A percentile compares a stretch with the other conserved stretches of the same genome.
Conservation (phyloP, 306 rosid genomes). For the Dicorynia guianensis region DNA sequence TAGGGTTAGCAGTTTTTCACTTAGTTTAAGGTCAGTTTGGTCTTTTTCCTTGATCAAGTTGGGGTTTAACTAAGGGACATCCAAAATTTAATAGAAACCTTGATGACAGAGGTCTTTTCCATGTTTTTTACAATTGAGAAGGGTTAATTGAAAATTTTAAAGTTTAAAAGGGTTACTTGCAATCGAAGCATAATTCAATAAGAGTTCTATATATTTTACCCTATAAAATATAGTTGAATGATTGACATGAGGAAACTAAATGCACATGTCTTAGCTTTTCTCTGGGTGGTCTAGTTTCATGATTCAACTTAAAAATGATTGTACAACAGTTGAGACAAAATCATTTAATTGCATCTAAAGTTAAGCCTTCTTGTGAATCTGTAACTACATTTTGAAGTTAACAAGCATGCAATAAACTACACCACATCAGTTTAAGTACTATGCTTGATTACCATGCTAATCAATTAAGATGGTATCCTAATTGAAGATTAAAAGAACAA, state of each 20-base stretch:
- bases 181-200: too few relatives aligned
- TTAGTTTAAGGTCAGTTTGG: too few relatives aligned
- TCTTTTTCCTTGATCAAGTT: too few relatives aligned
- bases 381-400: not conserved
- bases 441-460: not conserved
- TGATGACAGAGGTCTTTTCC: too few relatives aligned
- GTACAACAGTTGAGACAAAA: conserved; percentile 11
- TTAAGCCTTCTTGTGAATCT: conserved; percentile 13
- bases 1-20: too few relatives aligned
- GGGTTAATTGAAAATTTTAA: too few relatives aligned
- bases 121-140: too few relatives aligned
- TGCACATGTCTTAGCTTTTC: conserved; percentile 39
- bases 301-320: conserved; percentile 30
- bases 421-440: not conserved
- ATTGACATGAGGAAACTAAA: conserved; percentile 38
- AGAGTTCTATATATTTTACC: too few relatives aligned
- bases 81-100: too few relatives aligned
- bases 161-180: too few relatives aligned
- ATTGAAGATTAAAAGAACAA: not conserved
- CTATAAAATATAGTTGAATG: too few relatives aligned
- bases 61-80: too few relatives aligned
- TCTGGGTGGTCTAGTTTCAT: conserved; percentile 39
- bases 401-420: not conserved
- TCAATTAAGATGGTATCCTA: not conserved
- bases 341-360: conserved; percentile 41